Conservation (phyloP, 331 rosid genomes). For the Acacia pycnantha region DNA sequence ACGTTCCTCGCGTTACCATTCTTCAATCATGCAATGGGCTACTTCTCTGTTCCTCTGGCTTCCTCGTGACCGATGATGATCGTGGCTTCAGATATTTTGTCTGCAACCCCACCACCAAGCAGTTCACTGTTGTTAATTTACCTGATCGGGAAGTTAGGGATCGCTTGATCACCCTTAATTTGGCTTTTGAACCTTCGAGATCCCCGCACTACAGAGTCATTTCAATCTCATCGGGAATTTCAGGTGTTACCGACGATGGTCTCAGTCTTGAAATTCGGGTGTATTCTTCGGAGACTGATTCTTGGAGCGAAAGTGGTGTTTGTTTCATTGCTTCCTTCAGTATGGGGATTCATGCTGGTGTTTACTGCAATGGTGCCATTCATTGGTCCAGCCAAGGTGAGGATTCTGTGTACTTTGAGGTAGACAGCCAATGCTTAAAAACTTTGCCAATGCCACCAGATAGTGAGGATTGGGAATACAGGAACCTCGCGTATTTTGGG, state of each 20-base stretch:
- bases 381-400: neutral
- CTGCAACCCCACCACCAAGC: conserved; percentile 9
- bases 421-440: neutral
- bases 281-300: neutral
- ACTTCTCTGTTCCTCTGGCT: neutral
- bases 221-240: neutral
- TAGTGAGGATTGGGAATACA: neutral
- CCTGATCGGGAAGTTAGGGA: neutral
- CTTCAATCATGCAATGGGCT: conserved; percentile 4
- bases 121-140: neutral
- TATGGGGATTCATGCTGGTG: neutral
- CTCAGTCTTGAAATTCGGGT: neutral
- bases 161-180: neutral
- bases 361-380: conserved; percentile 10
- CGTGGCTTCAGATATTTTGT: conserved; percentile 6
- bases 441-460: neutral
- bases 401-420: neutral
- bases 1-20: neutral
- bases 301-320: neutral
- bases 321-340: neutral
- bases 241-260: neutral
- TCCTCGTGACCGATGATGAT: neutral
- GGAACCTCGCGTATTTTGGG: conserved; percentile 10
- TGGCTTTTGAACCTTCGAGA: conserved; percentile 4
- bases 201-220: neutral